Conservation (phyloP, 768 basidiomycete genomes). For the Obba rivulosa region DNA sequence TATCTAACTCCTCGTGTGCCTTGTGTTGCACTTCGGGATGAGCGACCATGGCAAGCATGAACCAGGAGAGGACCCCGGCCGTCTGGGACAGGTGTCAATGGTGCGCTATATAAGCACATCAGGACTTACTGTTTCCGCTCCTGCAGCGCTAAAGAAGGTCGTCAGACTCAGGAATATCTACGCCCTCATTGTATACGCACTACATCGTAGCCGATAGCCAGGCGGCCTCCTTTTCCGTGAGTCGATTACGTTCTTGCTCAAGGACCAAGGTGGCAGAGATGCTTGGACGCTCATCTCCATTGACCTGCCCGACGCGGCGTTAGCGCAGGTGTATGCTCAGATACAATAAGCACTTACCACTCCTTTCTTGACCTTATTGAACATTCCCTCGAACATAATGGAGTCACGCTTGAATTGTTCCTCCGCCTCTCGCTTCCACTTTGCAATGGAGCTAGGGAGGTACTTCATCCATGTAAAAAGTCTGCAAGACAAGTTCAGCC, state of each 20-base stretch:
- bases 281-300: slow-evolving; percentile 2
- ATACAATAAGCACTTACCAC: neutral
- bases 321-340: too few relatives aligned
- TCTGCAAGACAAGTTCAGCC: slow-evolving; percentile 27
- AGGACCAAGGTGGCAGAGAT: slow-evolving; percentile 9
- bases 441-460: slow-evolving; percentile 25
- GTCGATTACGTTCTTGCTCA: slow-evolving; percentile 4
- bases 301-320: neutral
- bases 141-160: neutral
- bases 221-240: slow-evolving; percentile 10
- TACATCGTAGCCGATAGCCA: slow-evolving; percentile 19
- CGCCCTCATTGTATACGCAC: slow-evolving; percentile 2
- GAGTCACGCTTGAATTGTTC: slow-evolving; percentile 21
- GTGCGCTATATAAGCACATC: neutral
- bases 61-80: slow-evolving; percentile 31
- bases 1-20: slow-evolving; percentile 37
- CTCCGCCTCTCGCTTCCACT: slow-evolving; percentile 24
- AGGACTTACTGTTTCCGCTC: too few relatives aligned
- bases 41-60: slow-evolving; percentile 34
- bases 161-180: slow-evolving; percentile 1
- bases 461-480: slow-evolving; percentile 29
- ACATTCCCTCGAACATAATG: slow-evolving; percentile 18
- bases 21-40: slow-evolving; percentile 30
- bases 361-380: slow-evolving; percentile 5
- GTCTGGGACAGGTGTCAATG: slow-evolving; percentile 25